Conservation (phyloP, 2,329 filamentous ascomycete species). For the Alternaria ethzedia region DNA sequence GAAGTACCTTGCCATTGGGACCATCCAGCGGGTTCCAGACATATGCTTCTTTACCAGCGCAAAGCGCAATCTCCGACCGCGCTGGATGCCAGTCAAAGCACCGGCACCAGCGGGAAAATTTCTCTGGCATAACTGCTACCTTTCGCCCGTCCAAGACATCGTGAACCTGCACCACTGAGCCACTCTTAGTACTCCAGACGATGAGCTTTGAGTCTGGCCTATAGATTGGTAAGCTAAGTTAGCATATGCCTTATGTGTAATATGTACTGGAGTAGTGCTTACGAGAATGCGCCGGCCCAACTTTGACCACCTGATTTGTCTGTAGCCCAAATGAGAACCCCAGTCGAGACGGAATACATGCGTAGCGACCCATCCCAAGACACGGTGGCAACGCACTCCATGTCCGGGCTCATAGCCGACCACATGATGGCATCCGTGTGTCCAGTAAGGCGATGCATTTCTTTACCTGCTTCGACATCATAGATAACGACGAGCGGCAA, state of each 20-base stretch:
- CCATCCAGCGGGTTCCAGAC: slow-evolving; percentile 34
- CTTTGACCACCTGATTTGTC: slow-evolving; percentile 22
- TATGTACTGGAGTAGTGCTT: background rate
- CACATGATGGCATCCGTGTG: slow-evolving; percentile 39
- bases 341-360: slow-evolving; percentile 29
- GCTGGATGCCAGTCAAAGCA: slow-evolving; percentile 34
- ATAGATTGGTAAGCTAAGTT: background rate
- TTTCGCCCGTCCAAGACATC: slow-evolving; percentile 22
- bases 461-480: slow-evolving; percentile 21
- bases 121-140: slow-evolving; percentile 18
- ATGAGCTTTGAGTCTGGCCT: slow-evolving; percentile 30
- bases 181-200: slow-evolving; percentile 28
- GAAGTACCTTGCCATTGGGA: slow-evolving; percentile 17
- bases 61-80: slow-evolving; percentile 28
- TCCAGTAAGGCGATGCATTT: slow-evolving; percentile 25
- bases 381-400: slow-evolving; percentile 28
- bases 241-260: background rate
- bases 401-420: slow-evolving; percentile 33
- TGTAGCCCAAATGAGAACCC: slow-evolving; percentile 27
- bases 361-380: slow-evolving; percentile 39
- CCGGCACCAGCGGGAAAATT: slow-evolving; percentile 24
- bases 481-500: slow-evolving; percentile 27
- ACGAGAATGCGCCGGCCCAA: slow-evolving; percentile 36
- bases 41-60: slow-evolving; percentile 21
- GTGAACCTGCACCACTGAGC: slow-evolving; percentile 23